These are phyloP conservation scores for Plectosphaerella plurivora DNA, from an alignment of 2,329 filamentous ascomycete species.

Conservation along the genomic window DNA sequence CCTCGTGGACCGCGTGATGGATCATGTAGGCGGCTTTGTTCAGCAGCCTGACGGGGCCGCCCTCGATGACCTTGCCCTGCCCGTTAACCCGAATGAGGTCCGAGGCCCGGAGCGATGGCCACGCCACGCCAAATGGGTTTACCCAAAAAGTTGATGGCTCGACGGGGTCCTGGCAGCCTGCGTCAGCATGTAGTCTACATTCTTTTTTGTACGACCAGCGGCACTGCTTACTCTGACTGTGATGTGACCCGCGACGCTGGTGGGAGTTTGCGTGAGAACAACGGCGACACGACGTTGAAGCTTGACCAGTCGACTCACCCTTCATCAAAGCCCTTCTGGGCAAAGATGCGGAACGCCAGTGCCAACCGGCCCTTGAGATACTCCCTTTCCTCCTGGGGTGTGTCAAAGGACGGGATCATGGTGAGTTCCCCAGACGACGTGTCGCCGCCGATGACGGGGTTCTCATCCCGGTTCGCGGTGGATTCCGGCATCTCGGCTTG, in stretches of 20 bases:
- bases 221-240: not conserved
- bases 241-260: not conserved
- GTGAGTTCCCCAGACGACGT: too few species aligned
- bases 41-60: conserved; percentile 39
- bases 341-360: conserved; percentile 54
- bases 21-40: conserved; percentile 38
- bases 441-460: too few species aligned
- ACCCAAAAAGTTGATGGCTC: not conserved
- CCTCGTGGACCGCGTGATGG: conserved; percentile 42
- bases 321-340: conserved; percentile 53
- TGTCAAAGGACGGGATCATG: too few species aligned
- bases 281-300: too few species aligned
- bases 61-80: conserved; percentile 52
- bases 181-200: not conserved
- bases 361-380: conserved; percentile 51
- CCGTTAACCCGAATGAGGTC: conserved; percentile 65
- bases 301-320: conserved; percentile 22
- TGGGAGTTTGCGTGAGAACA: not conserved
- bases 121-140: not conserved
- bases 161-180: not conserved
- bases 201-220: not conserved
- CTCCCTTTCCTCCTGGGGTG: conserved; percentile 33
- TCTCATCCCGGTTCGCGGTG: too few species aligned
- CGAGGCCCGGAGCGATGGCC: conserved; percentile 22
- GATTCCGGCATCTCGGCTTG: too few species aligned